Conservation (phyloP, 768 basidiomycete species). For the Podaxis mareebaensis region DNA sequence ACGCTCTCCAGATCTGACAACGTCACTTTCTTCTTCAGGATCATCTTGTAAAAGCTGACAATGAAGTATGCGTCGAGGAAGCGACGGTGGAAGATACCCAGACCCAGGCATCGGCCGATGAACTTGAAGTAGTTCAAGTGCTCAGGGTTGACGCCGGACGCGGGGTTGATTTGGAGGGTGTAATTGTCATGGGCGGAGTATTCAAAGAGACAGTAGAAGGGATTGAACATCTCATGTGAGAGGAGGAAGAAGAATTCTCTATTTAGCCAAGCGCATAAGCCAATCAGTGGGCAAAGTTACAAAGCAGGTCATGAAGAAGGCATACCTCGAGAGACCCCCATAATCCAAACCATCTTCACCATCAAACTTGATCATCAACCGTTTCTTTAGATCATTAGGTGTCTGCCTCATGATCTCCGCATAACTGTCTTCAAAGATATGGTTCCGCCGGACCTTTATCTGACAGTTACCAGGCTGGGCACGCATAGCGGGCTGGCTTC, state of each 20-base stretch:
- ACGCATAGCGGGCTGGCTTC: slow-evolving; percentile 96
- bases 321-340: slow-evolving; percentile 92
- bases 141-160: slow-evolving; percentile 97
- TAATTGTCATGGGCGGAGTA: slow-evolving; percentile 99
- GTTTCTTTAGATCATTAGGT: slow-evolving; percentile 97
- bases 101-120: slow-evolving; percentile 91
- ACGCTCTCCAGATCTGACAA: slow-evolving; percentile 94
- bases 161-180: slow-evolving; percentile 98
- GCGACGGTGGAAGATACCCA: slow-evolving; percentile 98
- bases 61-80: slow-evolving; percentile 99
- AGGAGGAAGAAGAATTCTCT: slow-evolving; percentile 99
- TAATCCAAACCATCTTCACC: slow-evolving; percentile 99
- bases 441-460: slow-evolving; percentile 96
- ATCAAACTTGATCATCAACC: slow-evolving; percentile 99
- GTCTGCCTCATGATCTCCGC: slow-evolving; percentile 99
- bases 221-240: slow-evolving; percentile 99
- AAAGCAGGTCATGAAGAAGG: slow-evolving; percentile 14
- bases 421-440: slow-evolving; percentile 99
- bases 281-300: background rate
- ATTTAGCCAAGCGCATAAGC: slow-evolving; percentile 15
- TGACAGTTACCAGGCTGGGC: slow-evolving; percentile 99
- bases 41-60: slow-evolving; percentile 99
- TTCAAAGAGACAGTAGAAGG: slow-evolving; percentile 99
- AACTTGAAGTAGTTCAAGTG: slow-evolving; percentile 99
- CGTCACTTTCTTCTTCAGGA: slow-evolving; percentile 95